Base-by-base conservation (phyloP, 345 rosid species). In the Boechera retrofracta region DNA sequence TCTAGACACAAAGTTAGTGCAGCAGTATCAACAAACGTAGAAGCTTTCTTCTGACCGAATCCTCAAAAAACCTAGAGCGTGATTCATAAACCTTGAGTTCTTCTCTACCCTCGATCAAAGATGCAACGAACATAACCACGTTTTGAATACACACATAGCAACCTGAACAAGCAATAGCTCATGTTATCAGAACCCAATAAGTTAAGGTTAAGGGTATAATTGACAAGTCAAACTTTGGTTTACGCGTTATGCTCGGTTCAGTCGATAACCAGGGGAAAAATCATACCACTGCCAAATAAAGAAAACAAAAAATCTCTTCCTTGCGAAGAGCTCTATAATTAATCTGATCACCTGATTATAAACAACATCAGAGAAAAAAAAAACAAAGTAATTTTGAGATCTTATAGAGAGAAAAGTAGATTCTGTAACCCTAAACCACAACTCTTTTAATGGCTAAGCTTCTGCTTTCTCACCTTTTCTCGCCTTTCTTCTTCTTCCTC, bases 401-500 rank as follows among this genome's bases (percentile, higher is more conserved):
- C n/a, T 38, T 8, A 38, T 38, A 38, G 9, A 47, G 51, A 18
- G 54, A 49, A 49, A 51, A 29, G 54, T 49, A 49, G 47, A 42
- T 11, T 42, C 15, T 11, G 5, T 42, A 42, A 42, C 47, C n/a
- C 47, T 49, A 49, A 49, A 49, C 28, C 2, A 49, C 5, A 49
- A 18, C 0, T 18, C 5, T 18, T 61, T 83, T 85, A 48, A 97
- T 88, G 24, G 24, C 24, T 21, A 21, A 21, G 24, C 24, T 21
- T 21, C 24, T 21, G 24, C 24, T 21, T 21, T 21, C 24, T 21
- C 24, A 21, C 24, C 1, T 21, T 21, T 21, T 21, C 24, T 21
- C 24, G 24, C 24, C 24, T 21, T 21, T 21, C 24, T 21, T 21
- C 24, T 21, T 21, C 24, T 1, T 21, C 24, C 24, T 21, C 24